These are phyloP conservation scores for Ilyonectria robusta DNA, from an alignment of 2,329 filamentous ascomycete species.

Conservation along the genomic window DNA sequence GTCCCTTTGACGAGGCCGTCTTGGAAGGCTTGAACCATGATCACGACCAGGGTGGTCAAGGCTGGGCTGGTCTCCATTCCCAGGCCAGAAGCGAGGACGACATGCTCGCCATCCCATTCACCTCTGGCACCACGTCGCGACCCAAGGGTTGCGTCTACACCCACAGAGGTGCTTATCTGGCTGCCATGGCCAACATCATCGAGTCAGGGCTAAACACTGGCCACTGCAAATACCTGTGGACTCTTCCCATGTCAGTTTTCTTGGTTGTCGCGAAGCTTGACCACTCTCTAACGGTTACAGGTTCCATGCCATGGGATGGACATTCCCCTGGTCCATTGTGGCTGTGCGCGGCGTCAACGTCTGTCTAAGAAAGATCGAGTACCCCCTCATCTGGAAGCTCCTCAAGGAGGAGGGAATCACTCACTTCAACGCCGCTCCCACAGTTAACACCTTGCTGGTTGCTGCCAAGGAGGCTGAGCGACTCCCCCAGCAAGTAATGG, in stretches of 20 bases:
- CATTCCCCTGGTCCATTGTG: slow-evolving; percentile 93
- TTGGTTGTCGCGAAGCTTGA: slow-evolving; percentile 25
- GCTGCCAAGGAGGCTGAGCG: slow-evolving; percentile 80
- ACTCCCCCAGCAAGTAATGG: slow-evolving; percentile 79
- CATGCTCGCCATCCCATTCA: slow-evolving; percentile 91
- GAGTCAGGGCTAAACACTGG: slow-evolving; percentile 87
- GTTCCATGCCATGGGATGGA: slow-evolving; percentile 83
- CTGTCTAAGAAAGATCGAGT: slow-evolving; percentile 95
- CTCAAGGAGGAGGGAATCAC: slow-evolving; percentile 90
- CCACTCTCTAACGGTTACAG: slow-evolving; percentile 48
- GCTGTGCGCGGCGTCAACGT: slow-evolving; percentile 95
- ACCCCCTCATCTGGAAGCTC: slow-evolving; percentile 90
- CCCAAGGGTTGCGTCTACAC: slow-evolving; percentile 96
- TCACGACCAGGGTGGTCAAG: slow-evolving; percentile 71
- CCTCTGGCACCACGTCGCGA: slow-evolving; percentile 89
- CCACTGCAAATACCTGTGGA: slow-evolving; percentile 90
- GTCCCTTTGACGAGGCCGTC: slow-evolving; percentile 87
- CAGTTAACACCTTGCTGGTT: slow-evolving; percentile 94
- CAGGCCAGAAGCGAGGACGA: slow-evolving; percentile 83
- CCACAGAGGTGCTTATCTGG: slow-evolving; percentile 89
- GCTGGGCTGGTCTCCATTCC: slow-evolving; percentile 83
- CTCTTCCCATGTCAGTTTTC: slow-evolving; percentile 84
- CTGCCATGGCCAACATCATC: slow-evolving; percentile 86
- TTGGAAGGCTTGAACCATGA: slow-evolving; percentile 85
- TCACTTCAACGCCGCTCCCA: slow-evolving; percentile 96